Conservation (phyloP, 2,329 filamentous ascomycete species). For the Botryotinia globosa region DNA sequence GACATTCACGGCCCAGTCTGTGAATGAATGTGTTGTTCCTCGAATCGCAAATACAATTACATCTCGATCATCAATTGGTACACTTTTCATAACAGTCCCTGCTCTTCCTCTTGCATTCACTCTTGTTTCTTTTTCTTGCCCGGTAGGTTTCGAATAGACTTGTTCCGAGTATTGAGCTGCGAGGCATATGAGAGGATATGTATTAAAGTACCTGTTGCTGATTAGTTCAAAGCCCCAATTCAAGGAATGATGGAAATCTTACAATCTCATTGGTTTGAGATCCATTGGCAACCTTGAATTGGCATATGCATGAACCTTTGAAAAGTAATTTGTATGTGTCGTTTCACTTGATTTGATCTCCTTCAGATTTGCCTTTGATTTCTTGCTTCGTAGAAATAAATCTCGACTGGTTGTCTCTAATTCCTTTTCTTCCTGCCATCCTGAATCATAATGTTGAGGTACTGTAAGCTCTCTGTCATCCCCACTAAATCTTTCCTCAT, state of each 20-base stretch:
- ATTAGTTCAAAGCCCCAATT: neutral
- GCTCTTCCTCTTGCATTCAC: slow-evolving; percentile 67
- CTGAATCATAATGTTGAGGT: slow-evolving; percentile 23
- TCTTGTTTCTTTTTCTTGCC: slow-evolving; percentile 64
- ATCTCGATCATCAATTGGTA: slow-evolving; percentile 73
- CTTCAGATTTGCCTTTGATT: slow-evolving; percentile 38
- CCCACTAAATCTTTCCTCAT: slow-evolving; percentile 55
- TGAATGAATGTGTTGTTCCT: slow-evolving; percentile 68
- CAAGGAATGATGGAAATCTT: neutral
- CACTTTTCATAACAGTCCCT: slow-evolving; percentile 77
- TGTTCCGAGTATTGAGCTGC: slow-evolving; percentile 75
- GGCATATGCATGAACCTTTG: slow-evolving; percentile 74
- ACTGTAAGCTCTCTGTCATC: slow-evolving; percentile 52
- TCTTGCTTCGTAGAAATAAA: slow-evolving; percentile 33
- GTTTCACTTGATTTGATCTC: slow-evolving; percentile 41
- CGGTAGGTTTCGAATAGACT: slow-evolving; percentile 66
- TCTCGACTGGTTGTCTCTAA: slow-evolving; percentile 22
- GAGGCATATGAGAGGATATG: slow-evolving; percentile 73
- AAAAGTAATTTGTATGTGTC: slow-evolving; percentile 59
- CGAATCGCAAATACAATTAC: slow-evolving; percentile 82
- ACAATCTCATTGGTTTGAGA: slow-evolving; percentile 67
- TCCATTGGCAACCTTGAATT: slow-evolving; percentile 71
- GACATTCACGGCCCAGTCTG: slow-evolving; percentile 85
- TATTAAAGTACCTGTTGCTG: slow-evolving; percentile 60
- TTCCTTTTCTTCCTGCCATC: slow-evolving; percentile 30